These are phyloP conservation scores for Hirschfeldia incana DNA, from an alignment of 345 rosid species.

Conservation along the genomic window DNA sequence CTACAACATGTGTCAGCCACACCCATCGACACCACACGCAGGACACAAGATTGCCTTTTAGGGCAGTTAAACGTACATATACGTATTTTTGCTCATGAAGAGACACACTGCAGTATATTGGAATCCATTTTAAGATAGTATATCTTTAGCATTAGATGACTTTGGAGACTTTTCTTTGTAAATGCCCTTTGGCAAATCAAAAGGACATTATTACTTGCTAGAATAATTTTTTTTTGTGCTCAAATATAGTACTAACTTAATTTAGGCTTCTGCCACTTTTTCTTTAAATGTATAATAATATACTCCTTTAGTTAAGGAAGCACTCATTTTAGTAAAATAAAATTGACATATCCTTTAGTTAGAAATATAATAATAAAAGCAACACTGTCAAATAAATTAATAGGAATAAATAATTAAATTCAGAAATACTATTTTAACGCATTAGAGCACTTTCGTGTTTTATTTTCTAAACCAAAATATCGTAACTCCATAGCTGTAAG, in stretches of 20 bases:
- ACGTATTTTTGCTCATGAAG: neutral
- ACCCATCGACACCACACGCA: neutral
- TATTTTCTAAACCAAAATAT: neutral
- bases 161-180: neutral
- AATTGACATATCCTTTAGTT: neutral
- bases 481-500: neutral
- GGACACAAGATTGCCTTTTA: constrained; percentile 21
- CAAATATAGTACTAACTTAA: neutral
- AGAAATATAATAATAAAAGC: too few species aligned
- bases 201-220: neutral
- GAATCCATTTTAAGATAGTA: neutral
- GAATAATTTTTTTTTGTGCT: neutral
- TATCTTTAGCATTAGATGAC: neutral
- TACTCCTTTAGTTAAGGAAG: too few species aligned
- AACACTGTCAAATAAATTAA: neutral
- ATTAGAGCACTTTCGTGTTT: neutral
- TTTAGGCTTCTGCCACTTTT: neutral
- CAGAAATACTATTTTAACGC: too few species aligned
- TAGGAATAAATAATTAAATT: too few species aligned
- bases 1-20: neutral
- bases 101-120: neutral
- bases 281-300: too few species aligned
- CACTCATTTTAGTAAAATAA: too few species aligned
- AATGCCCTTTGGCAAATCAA: neutral
- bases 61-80: constrained; percentile 14